Conservation (phyloP, 2,329 filamentous ascomycete genomes). For the Epichloe sp. region DNA sequence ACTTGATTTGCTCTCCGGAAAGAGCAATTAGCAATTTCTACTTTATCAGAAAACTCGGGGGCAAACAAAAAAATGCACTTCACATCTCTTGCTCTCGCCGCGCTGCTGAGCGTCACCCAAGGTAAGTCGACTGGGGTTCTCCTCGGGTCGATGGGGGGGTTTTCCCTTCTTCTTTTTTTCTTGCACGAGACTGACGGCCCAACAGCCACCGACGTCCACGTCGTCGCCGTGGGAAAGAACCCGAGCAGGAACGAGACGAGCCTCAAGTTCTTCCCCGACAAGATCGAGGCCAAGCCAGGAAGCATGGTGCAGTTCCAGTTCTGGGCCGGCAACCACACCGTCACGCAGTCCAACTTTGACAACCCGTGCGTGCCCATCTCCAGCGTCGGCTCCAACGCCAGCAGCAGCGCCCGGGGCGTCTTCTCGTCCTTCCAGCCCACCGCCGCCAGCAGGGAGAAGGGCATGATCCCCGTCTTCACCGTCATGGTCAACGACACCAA, state of each 20-base stretch:
- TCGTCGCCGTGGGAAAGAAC: constrained; percentile 49
- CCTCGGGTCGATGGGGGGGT: no score
- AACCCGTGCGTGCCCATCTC: constrained; percentile 52
- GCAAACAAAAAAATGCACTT: constrained; percentile 31
- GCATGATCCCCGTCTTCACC: constrained; percentile 54
- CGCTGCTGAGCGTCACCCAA: constrained; percentile 34
- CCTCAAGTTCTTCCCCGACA: constrained; percentile 53
- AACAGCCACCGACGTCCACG: constrained; percentile 37
- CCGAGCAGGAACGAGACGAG: constrained; percentile 33
- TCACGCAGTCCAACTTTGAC: constrained; percentile 65
- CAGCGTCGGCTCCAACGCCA: constrained; percentile 29
- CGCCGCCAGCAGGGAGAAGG: constrained; percentile 33
- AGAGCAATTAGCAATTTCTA: neutral
- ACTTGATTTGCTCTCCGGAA: constrained; percentile 4
- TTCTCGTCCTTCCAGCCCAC: constrained; percentile 57
- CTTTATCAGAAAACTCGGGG: no score
- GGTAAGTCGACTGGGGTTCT: constrained; percentile 19
- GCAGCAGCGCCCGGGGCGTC: constrained; percentile 43
- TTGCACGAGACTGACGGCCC: neutral
- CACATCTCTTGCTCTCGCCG: constrained; percentile 31
- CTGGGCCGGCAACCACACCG: constrained; percentile 59
- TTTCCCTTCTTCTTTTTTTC: no score
- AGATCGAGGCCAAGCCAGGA: constrained; percentile 48
- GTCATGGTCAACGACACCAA: constrained; percentile 54
- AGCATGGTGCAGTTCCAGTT: constrained; percentile 57